Base-by-base conservation (phyloP, 1,284 basidiomycete genomes). In the Ustilago xerochloae region DNA sequence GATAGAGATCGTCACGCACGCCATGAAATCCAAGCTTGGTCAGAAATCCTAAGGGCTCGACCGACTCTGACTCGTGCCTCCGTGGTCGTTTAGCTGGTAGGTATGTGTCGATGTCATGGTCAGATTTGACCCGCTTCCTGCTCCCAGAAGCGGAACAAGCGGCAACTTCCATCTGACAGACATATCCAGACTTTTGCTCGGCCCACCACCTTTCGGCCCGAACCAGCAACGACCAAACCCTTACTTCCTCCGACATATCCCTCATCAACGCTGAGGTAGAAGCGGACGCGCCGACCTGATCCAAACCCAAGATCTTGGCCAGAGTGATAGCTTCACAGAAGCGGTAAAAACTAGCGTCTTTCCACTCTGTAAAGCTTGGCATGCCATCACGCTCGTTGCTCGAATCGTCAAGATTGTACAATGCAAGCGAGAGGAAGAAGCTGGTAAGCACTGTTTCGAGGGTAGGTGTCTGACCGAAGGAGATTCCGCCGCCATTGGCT, bases 261-360 rank as follows among this genome's bases (percentile, higher is more conserved):
- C 12, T 24, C 36, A 35, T 35, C 13, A 6, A 28, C 6, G 22
- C 22, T 4, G 6, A 15, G 4, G 28, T 13, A 3, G 41, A 6
- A 24, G 41, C 16, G 6, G 41, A 43, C 4, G 41, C 20, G 26
- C 50, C 61, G 16, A 57, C 36, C 13, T 50, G 46, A 22, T 79
- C 72, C 43, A 79, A 18, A 0, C 71, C 65, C 16, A 75, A 13
- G 26, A 79, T 67, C 48, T 77, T 77, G 20, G 68, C 77, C 5
- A 79, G 54, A 6, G 77, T 75, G 22, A 79, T 50, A 20, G 75
- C 71, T 55, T 75, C 70, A 39, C 57, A 75, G 30, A 72, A 78
- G 38, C 58, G 62, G 36, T 68, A 68, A 53, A 61, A 75, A 32
- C 48, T 64, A 16, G 56, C 65, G 39, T 66, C 68, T 35, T 54